These are phyloP conservation scores for Cladosporium sp. DNA, from an alignment of 2,329 filamentous ascomycete species.

Conservation along the genomic window DNA sequence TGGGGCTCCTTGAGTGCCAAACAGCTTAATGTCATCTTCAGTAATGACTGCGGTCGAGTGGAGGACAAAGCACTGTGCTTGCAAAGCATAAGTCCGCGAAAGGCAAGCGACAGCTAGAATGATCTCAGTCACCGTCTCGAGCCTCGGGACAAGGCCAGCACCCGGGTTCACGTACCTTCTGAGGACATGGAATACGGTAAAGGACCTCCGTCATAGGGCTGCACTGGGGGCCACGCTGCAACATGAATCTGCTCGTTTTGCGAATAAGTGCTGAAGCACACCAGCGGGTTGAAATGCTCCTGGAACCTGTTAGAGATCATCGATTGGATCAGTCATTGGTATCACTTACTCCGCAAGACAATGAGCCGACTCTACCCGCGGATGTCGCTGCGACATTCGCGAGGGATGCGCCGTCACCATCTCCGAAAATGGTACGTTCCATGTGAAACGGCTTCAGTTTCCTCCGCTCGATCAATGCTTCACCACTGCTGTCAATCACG, in stretches of 20 bases:
- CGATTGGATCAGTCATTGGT: too few species aligned
- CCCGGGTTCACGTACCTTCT: conserved; percentile 25
- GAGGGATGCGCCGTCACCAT: conserved; percentile 34
- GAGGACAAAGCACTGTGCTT: conserved; percentile 57
- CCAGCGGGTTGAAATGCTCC: neutral
- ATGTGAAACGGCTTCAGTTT: conserved; percentile 48
- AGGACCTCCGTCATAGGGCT: too few species aligned
- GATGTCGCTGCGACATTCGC: conserved; percentile 36
- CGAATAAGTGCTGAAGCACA: conserved; percentile 28
- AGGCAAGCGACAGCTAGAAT: conserved; percentile 44
- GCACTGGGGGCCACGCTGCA: conserved; percentile 41
- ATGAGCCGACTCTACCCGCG: conserved; percentile 21
- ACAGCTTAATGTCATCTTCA: conserved; percentile 44
- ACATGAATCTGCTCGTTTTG: conserved; percentile 38
- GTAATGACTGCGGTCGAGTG: conserved; percentile 53
- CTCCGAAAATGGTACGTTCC: conserved; percentile 35
- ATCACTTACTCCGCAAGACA: neutral
- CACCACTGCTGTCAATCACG: conserved; percentile 38
- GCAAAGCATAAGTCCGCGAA: conserved; percentile 58
- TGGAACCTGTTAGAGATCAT: too few species aligned
- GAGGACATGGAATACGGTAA: too few species aligned
- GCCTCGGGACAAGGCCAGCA: conserved; percentile 38
- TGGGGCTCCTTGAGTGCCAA: conserved; percentile 44
- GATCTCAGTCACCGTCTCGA: conserved; percentile 25
- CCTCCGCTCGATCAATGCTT: conserved; percentile 39